Evolutionary conservation across 1,284 basidiomycete species (phyloP).

Genomic region (Rhodofomes roseus): DNA sequence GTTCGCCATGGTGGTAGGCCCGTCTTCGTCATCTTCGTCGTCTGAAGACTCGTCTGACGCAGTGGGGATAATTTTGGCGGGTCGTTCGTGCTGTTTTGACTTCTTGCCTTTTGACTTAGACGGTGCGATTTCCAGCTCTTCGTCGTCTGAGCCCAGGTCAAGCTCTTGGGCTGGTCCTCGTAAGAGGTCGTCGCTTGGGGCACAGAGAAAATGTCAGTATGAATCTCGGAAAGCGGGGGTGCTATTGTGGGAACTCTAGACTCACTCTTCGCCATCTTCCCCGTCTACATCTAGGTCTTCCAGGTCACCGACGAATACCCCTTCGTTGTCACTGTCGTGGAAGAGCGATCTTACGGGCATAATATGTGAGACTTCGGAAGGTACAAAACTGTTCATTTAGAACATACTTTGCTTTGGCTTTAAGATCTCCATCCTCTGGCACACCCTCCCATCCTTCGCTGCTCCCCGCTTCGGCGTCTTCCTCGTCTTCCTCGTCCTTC

Average conservation of each 20-base stretch:
- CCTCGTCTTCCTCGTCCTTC: constrained; percentile 22
- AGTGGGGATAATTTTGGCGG: constrained; percentile 48
- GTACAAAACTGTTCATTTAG: background rate
- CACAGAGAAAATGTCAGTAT: background rate
- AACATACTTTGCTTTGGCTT: constrained; percentile 40
- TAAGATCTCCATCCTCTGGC: constrained; percentile 42
- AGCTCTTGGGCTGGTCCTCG: constrained; percentile 58
- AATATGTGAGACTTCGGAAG: constrained; percentile 1
- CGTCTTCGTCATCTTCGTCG: constrained; percentile 55
- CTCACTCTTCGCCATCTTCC: constrained; percentile 32
- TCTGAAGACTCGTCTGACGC: constrained; percentile 43
- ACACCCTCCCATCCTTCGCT: constrained; percentile 66
- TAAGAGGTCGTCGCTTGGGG: constrained; percentile 39
- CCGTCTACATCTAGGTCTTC: constrained; percentile 47
- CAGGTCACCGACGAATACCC: constrained; percentile 40
- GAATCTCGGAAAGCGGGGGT: constrained; percentile 3
- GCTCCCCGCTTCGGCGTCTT: constrained; percentile 26
- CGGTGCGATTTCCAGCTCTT: constrained; percentile 27
- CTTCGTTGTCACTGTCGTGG: constrained; percentile 48
- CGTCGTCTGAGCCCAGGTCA: constrained; percentile 65
- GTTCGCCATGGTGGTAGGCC: constrained; percentile 65
- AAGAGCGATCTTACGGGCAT: constrained; percentile 40
- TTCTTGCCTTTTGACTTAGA: constrained; percentile 38
- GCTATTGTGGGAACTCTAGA: constrained; percentile 1
- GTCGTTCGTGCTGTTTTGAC: constrained; percentile 49